Conservation (phyloP, 768 basidiomycete genomes). For the Strobilomyces dryophilus region DNA sequence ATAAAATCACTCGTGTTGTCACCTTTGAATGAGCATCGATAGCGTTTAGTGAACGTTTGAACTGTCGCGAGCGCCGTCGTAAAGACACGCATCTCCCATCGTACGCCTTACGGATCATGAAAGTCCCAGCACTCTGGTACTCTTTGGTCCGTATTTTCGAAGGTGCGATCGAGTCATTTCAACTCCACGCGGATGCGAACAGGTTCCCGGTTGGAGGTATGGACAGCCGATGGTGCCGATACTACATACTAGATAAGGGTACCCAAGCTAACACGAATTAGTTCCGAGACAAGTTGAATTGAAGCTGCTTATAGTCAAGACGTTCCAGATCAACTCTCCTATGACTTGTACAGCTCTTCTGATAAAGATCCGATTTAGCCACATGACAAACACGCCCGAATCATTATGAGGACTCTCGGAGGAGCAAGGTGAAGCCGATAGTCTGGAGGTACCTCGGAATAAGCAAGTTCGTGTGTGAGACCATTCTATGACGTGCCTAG, state of each 20-base stretch:
- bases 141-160: background rate
- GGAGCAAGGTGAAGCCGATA: conserved; percentile 19
- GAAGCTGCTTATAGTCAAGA: conserved; percentile 20
- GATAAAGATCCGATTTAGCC: conserved; percentile 29
- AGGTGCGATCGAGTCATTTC: conserved; percentile 2
- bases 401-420: conserved; percentile 8
- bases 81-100: background rate
- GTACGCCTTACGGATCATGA: conserved; percentile 4
- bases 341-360: conserved; percentile 14
- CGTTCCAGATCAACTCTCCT: conserved; percentile 14
- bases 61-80: conserved; percentile 3
- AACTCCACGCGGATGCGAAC: conserved; percentile 4
- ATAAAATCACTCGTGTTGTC: too few species aligned
- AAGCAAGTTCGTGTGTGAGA: conserved; percentile 28
- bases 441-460: conserved; percentile 17
- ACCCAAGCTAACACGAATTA: conserved; percentile 18
- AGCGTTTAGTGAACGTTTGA: background rate
- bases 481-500: conserved; percentile 21
- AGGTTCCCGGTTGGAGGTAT: conserved; percentile 3
- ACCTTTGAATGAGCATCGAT: conserved; percentile 4
- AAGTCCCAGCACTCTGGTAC: background rate
- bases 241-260: conserved; percentile 20
- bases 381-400: conserved; percentile 26
- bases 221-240: conserved; percentile 21
- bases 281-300: conserved; percentile 20